Percentiles rank a stretch among this genome's conserved stretches.
Conservation (phyloP, 2,329 filamentous ascomycete species). For the Colletotrichum liaoningense region DNA sequence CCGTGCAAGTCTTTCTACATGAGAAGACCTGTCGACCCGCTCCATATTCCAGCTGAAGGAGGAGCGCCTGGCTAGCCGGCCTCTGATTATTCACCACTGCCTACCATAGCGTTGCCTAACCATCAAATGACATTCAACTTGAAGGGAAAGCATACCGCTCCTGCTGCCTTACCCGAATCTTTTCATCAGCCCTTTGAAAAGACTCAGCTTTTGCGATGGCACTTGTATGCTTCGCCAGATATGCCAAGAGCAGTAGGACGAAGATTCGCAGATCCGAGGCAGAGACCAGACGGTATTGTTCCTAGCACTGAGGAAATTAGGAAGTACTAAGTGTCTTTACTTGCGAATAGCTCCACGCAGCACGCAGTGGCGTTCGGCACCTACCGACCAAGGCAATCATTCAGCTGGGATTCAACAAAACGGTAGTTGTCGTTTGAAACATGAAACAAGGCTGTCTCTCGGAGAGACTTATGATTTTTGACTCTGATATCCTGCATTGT, state of each 20-base stretch:
- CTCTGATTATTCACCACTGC: not conserved
- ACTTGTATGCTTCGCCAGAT: not conserved
- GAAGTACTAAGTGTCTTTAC: not conserved
- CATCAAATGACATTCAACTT: not conserved
- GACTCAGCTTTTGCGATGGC: not conserved
- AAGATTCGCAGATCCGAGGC: no score
- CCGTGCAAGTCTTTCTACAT: not conserved
- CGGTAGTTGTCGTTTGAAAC: not conserved
- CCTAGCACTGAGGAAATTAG: no score
- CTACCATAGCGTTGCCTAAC: not conserved
- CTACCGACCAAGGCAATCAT: not conserved
- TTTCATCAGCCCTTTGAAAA: not conserved
- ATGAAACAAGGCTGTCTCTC: not conserved
- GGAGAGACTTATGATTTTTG: not conserved
- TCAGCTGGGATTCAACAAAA: not conserved
- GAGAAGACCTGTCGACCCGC: not conserved
- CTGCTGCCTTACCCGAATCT: not conserved
- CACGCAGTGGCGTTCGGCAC: not conserved
- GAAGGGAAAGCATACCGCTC: not conserved
- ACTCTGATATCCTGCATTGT: slow-evolving; percentile 4
- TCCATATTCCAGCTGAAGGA: not conserved
- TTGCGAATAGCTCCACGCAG: not conserved
- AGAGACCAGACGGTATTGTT: not conserved
- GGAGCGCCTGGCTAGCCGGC: not conserved
- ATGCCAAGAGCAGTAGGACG: not conserved